Percentiles rank a stretch among this genome's conserved stretches.
These are phyloP conservation scores for Dendrostoma leiphaemia DNA, from an alignment of 2,329 filamentous ascomycete species.

Conservation along the genomic window DNA sequence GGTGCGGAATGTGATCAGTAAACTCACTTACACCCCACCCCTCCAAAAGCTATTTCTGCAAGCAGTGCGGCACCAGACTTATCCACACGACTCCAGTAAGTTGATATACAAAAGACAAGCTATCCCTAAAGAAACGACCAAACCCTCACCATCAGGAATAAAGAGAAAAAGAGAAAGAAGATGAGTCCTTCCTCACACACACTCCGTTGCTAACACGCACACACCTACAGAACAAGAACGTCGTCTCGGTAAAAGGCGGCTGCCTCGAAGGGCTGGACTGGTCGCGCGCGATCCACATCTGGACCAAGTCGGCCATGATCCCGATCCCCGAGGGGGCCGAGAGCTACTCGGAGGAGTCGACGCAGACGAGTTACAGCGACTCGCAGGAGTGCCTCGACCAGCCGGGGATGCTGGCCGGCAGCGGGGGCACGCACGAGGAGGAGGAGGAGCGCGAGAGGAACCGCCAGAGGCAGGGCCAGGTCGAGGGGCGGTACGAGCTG, in stretches of 20 bases:
- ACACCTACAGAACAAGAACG: conserved; percentile 47
- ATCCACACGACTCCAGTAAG: conserved; percentile 59
- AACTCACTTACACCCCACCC: background rate
- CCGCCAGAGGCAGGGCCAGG: background rate
- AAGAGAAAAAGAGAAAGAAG: too few species aligned
- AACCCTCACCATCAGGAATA: background rate
- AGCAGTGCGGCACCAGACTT: conserved; percentile 62
- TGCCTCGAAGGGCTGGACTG: conserved; percentile 64
- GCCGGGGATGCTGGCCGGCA: conserved; percentile 37
- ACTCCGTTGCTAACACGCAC: background rate
- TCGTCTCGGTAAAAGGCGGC: conserved; percentile 65
- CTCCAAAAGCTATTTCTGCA: conserved; percentile 68
- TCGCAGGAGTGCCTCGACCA: conserved; percentile 48
- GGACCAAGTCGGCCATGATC: conserved; percentile 65
- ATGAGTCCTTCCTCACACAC: background rate
- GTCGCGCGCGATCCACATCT: conserved; percentile 62
- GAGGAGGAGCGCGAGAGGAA: background rate
- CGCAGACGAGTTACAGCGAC: conserved; percentile 36
- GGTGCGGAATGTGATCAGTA: background rate
- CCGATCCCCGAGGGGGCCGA: conserved; percentile 66
- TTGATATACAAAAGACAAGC: too few species aligned
- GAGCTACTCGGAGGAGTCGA: conserved; percentile 52
- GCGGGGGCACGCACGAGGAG: conserved; percentile 23
- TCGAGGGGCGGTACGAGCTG: conserved; percentile 8
- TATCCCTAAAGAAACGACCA: background rate